Evolutionary conservation across 768 basidiomycete species (phyloP), one percentile per base, ranked within the genome.

Genomic region (Auricularia auricula-judae): DNA sequence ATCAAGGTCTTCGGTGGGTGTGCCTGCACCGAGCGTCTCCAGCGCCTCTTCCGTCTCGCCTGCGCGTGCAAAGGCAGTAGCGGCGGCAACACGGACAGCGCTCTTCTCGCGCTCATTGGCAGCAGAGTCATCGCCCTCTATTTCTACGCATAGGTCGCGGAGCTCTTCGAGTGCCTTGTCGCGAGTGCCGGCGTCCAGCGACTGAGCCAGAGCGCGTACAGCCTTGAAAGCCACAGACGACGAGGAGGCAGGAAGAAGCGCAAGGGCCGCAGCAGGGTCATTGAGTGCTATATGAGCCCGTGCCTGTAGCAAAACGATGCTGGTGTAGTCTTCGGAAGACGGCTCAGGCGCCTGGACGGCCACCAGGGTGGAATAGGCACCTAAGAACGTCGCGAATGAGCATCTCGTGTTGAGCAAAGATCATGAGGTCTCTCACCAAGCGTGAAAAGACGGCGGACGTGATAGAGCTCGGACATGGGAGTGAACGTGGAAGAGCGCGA

Each of bases 31-130:
- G 36, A 98, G 79, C 0, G 91, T 94, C 74, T 96, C 94, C 33
- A 97, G 77, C 1, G 93, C 94, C 75, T 98, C 94, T 74, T 97
- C 94, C 11, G 89, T 76, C 75, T 97, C 94, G 2, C 87, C 88
- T 16, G 90, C 90, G 39, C 84, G 78, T 16, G 86, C 82, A 73
- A 96, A 96, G 0, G 92, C 91, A 12, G 88, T 92, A n/a, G 87
- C 93, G 36, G 91, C 91, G 21, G 92, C 75, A 35, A 91, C 89
- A 63, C 85, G 80, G 4, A 95, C 91, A 54, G 85, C 73, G 21
- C 84, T 83, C 72, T 86, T 91, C 67, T 91, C 91, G 65, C 78
- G 80, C 23, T 85, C 82, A n/a, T 76, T 81, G 0, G 81, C 81
- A 61, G 87, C 87, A 18, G 76, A 81, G 70, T 90, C 91, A 29